Evolutionary conservation across 2,329 filamentous ascomycete genomes (phyloP), one percentile per base, ranked within the genome.

Genomic region (Monilinia fructigena): DNA sequence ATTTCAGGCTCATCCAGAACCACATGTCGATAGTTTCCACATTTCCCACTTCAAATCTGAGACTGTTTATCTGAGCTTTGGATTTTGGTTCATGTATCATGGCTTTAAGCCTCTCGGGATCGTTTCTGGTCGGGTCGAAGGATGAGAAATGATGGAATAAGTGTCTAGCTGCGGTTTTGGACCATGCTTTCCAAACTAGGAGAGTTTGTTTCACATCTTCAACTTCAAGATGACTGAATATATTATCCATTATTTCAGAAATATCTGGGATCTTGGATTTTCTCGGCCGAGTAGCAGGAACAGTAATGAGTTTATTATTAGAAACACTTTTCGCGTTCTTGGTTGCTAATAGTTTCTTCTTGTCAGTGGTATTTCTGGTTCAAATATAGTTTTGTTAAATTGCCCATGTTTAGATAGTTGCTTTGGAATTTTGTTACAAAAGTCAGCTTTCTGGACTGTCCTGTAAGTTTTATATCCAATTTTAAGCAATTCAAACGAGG

Each of bases 151-250:
- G 55, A 20, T 35, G 23, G 5, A 18, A 61, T 23, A 66, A 31
- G 12, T 60, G 40, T 35, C 56, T 18, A 8, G 47, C 7, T 23
- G 55, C 55, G 23, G 48, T 47, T 12, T 18, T 35, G 2, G 35
- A 28, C 47, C 48, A 55, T 14, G 8, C 20, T 23, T 52, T 61
- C 3, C 47, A 66, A 2, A 50, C n/a, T 18, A 66, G 38, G 16
- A 56, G 56, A 48, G 40, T 31, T 12, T 26, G 45, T 18, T 66
- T 47, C 5, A 66, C 47, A 23, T 66, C 56, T 31, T 23, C 11
- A 20, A 60, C 12, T 4, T n/a, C 23, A 5, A 52, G n/a, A 5
- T 26, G 10, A 2, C 48, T 52, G 14, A 52, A 26, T 52, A 14
- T 26, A 10, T 11, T 26, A 52, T 52, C 23, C 23, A 10, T 26